These are phyloP conservation scores for Debaryomyces tyrocola DNA, from an alignment of 805 yeast species.

Conservation along the genomic window DNA sequence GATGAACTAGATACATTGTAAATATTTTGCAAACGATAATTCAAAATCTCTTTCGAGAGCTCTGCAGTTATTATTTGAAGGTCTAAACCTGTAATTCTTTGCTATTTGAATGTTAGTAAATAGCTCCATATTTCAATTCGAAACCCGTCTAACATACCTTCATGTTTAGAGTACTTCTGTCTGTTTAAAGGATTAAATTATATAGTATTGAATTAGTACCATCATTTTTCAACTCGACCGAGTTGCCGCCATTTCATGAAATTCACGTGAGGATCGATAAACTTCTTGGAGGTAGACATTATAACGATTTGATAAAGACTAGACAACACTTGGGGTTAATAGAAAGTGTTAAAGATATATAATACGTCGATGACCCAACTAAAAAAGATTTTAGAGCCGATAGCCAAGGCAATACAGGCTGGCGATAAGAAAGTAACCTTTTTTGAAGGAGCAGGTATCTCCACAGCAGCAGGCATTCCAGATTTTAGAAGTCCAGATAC, in stretches of 20 bases:
- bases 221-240: background rate
- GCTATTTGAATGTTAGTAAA: conserved; percentile 40
- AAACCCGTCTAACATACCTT: background rate
- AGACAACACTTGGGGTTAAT: too few species aligned
- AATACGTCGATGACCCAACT: conserved; percentile 1
- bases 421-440: conserved; percentile 53
- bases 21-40: conserved; percentile 77
- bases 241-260: background rate
- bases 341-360: too few species aligned
- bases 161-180: background rate
- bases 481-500: conserved; percentile 92
- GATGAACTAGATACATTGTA: conserved; percentile 74
- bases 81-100: conserved; percentile 84
- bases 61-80: conserved; percentile 71
- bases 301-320: too few species aligned
- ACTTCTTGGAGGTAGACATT: too few species aligned
- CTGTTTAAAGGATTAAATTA: too few species aligned
- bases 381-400: conserved; percentile 21
- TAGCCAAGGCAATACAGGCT: conserved; percentile 28
- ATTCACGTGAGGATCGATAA: background rate
- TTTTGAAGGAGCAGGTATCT: conserved; percentile 91
- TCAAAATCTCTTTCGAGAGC: conserved; percentile 53
- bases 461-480: conserved; percentile 93
- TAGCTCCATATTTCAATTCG: background rate
- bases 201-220: too few species aligned